These are phyloP conservation scores for Lachancea sp. DNA, from an alignment of 805 yeast species.

Conservation along the genomic window DNA sequence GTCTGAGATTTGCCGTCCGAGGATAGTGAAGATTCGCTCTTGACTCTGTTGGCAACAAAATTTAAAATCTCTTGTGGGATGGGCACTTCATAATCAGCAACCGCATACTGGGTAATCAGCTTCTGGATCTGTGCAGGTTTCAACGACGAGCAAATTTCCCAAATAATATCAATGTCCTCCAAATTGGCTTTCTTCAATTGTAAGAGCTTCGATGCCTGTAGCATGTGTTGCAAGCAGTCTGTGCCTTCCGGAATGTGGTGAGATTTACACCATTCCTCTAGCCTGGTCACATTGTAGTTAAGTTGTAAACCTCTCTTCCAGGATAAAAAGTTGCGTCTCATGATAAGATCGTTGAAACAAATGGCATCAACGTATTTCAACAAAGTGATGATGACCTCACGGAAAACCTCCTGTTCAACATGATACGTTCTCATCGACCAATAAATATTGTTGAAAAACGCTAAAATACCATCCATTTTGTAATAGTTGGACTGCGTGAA, in stretches of 20 bases:
- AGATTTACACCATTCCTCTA: constrained; percentile 97
- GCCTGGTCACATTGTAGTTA: constrained; percentile 90
- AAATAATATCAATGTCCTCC: constrained; percentile 85
- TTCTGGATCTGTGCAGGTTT: constrained; percentile 95
- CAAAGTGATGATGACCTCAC: constrained; percentile 76
- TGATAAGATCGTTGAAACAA: constrained; percentile 90
- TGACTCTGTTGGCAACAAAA: constrained; percentile 74
- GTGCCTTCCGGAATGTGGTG: constrained; percentile 88
- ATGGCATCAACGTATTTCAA: constrained; percentile 82
- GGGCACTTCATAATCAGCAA: constrained; percentile 93
- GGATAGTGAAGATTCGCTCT: constrained; percentile 41
- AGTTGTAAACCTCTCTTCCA: constrained; percentile 98
- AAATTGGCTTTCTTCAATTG: constrained; percentile 86
- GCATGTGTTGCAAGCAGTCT: constrained; percentile 72
- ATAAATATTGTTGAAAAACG: constrained; percentile 81
- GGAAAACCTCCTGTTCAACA: constrained; percentile 77
- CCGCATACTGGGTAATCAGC: constrained; percentile 77
- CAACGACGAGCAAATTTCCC: constrained; percentile 90
- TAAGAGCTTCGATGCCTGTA: constrained; percentile 87
- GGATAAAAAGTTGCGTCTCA: constrained; percentile 89
- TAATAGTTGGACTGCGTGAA: constrained; percentile 65
- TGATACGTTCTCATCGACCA: constrained; percentile 91
- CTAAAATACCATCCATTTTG: constrained; percentile 91
- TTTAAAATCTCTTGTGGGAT: constrained; percentile 74
- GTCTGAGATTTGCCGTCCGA: constrained; percentile 44